phyloP scores from a whole-genome alignment of 2,329 filamentous ascomycete genomes.

The Fusarium tupiense region DNA sequence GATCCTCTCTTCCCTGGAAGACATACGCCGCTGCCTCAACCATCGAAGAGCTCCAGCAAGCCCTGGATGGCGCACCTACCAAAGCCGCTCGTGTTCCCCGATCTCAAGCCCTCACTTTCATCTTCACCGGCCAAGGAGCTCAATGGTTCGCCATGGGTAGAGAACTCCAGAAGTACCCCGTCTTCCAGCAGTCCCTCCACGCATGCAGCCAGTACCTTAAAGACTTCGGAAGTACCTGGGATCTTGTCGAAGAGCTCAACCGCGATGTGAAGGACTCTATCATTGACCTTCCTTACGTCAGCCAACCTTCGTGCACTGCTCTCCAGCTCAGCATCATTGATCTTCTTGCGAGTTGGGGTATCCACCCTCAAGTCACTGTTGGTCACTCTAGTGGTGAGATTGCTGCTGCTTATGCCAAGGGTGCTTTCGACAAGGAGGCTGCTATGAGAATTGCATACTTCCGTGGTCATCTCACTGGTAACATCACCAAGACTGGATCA shows the following conservation, averaged over 20 bases:
- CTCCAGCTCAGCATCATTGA: neutral
- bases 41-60: neutral
- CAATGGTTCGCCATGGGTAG: neutral
- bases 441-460: neutral
- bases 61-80: neutral
- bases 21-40: neutral
- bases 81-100: neutral
- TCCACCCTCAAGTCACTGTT: neutral
- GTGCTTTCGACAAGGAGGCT: neutral
- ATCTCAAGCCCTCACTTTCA: neutral
- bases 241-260: neutral
- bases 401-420: neutral
- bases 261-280: neutral
- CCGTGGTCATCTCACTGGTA: neutral
- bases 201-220: neutral
- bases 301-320: neutral
- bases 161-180: neutral
- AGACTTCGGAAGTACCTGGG: neutral
- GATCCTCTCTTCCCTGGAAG: neutral
- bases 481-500: neutral
- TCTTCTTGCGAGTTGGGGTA: neutral
- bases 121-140: conserved; percentile 1
- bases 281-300: neutral
- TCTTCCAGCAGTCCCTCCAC: neutral
- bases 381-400: neutral